Percentiles rank a stretch among this genome's conserved stretches.
Evolutionary conservation across 179 eudicot species (phyloP).

Genomic region (Spergularia azorica): DNA sequence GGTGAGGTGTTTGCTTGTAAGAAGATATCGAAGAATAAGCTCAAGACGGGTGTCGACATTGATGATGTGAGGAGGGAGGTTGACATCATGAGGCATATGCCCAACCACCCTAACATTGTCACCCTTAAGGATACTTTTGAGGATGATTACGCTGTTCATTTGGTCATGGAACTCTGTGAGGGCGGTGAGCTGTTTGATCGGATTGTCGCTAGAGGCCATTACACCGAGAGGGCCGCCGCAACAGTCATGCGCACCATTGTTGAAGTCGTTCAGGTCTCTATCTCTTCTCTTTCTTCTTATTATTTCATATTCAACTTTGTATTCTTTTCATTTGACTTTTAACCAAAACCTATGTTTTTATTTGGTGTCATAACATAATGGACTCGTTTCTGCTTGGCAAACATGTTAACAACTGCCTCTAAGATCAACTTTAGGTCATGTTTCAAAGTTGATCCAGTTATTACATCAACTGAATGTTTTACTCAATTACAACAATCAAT

Average conservation of each 20-base stretch:
- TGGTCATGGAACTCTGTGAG: conserved; percentile 91
- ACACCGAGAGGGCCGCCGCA: conserved; percentile 89
- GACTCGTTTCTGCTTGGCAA: neutral
- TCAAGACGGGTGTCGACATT: conserved; percentile 76
- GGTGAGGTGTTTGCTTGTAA: conserved; percentile 72
- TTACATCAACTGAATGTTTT: too few relatives aligned
- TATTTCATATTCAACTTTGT: too few relatives aligned
- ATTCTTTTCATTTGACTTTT: too few relatives aligned
- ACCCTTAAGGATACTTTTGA: conserved; percentile 79
- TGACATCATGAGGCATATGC: conserved; percentile 78
- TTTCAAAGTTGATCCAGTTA: too few relatives aligned
- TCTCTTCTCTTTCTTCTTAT: neutral
- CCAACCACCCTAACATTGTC: conserved; percentile 75
- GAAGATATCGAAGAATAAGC: conserved; percentile 79
- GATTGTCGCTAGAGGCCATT: conserved; percentile 88
- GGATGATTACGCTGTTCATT: conserved; percentile 77
- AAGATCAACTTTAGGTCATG: too few relatives aligned
- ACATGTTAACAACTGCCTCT: too few relatives aligned
- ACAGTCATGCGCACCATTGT: conserved; percentile 63
- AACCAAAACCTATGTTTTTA: neutral
- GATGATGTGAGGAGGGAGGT: conserved; percentile 92
- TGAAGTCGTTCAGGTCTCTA: conserved; percentile 76
- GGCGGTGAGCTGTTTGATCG: conserved; percentile 93
- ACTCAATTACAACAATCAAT: too few relatives aligned
- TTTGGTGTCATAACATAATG: neutral